These are phyloP conservation scores for Pyricularia sp. DNA, from an alignment of 2,329 filamentous ascomycete genomes.

Conservation along the genomic window DNA sequence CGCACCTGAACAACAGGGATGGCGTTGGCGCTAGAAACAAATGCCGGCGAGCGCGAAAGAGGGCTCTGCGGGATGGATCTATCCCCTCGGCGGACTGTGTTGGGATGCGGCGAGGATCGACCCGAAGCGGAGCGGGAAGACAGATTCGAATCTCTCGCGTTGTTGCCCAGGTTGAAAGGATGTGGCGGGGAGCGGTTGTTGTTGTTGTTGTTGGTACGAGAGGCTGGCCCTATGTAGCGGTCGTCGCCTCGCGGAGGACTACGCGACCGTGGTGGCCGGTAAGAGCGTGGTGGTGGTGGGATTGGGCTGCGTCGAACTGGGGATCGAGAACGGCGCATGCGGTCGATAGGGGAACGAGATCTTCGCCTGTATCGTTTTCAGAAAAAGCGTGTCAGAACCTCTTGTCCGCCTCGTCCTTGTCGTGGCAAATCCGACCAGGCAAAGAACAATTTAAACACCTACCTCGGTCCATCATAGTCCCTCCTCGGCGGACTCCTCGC, in stretches of 20 bases:
- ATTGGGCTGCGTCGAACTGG: conserved; percentile 23
- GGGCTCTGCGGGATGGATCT: conserved; percentile 38
- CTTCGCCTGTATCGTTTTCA: conserved; percentile 29
- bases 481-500: conserved; percentile 27
- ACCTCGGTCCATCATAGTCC: conserved; percentile 19
- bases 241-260: conserved; percentile 39
- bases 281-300: conserved; percentile 29
- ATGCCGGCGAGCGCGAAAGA: conserved; percentile 24
- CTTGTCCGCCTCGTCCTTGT: not conserved
- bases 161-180: conserved; percentile 21
- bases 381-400: not conserved
- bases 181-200: not conserved
- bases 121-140: conserved; percentile 41
- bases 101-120: conserved; percentile 42
- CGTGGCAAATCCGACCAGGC: not conserved
- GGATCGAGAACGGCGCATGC: conserved; percentile 33
- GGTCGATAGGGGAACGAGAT: conserved; percentile 43
- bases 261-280: conserved; percentile 40
- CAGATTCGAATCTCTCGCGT: conserved; percentile 33
- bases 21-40: conserved; percentile 6
- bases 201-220: conserved; percentile 33
- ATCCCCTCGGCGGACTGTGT: conserved; percentile 31
- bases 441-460: not conserved
- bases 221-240: conserved; percentile 16
- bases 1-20: conserved; percentile 7